phyloP scores from a whole-genome alignment of 2,329 filamentous ascomycete species.

The Neonectria hederae region DNA sequence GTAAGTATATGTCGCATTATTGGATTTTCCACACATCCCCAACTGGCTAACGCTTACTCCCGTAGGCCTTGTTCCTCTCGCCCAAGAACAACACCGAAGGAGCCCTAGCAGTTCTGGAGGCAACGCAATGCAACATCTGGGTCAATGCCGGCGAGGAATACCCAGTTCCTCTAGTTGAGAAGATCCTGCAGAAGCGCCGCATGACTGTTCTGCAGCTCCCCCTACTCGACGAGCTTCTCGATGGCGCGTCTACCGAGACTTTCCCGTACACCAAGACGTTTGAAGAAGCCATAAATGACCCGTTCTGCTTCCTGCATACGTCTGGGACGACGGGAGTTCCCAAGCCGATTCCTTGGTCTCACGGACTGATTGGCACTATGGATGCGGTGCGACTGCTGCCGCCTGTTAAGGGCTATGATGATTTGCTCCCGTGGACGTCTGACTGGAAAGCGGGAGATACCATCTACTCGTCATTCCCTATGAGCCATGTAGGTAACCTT shows the following conservation, averaged over 20 bases:
- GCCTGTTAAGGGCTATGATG: constrained; percentile 42
- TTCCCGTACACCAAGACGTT: constrained; percentile 47
- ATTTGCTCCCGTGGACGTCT: constrained; percentile 42
- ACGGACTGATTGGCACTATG: constrained; percentile 46
- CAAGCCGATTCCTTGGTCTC: constrained; percentile 51
- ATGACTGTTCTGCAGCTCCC: constrained; percentile 45
- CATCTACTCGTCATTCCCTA: constrained; percentile 50
- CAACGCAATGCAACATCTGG: constrained; percentile 46
- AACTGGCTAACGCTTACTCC: neutral
- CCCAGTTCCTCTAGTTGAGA: constrained; percentile 31
- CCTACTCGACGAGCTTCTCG: constrained; percentile 42
- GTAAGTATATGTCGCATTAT: constrained; percentile 29
- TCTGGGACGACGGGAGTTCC: constrained; percentile 55
- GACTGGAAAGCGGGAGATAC: constrained; percentile 43
- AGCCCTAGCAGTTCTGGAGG: constrained; percentile 46
- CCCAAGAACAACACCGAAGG: constrained; percentile 48
- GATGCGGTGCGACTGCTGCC: constrained; percentile 51
- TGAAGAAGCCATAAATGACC: constrained; percentile 46
- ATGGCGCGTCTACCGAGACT: constrained; percentile 18
- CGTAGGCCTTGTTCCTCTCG: constrained; percentile 46
- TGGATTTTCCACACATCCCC: no score
- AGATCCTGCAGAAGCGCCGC: constrained; percentile 34
- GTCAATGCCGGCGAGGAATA: constrained; percentile 36
- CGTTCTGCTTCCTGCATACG: constrained; percentile 52
- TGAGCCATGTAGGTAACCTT: constrained; percentile 45